Conservation (phyloP, 495 filamentous ascomycete genomes). For the Neurospora sp. region DNA sequence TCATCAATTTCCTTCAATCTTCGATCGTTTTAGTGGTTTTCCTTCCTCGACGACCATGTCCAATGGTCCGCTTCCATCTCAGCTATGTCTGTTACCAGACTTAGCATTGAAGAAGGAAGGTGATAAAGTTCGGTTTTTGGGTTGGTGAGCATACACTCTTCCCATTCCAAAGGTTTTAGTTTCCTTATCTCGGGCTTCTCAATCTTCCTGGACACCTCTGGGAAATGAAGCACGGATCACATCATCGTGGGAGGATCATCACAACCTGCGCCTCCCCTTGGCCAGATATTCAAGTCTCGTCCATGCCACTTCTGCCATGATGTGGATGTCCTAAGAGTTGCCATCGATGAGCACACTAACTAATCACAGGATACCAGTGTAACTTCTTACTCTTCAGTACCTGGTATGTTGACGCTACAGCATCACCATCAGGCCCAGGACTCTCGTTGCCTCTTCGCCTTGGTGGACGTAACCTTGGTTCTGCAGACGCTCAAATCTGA, state of each 20-base stretch:
- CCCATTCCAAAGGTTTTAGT: slow-evolving; percentile 17
- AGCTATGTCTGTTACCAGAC: slow-evolving; percentile 55
- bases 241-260: background rate
- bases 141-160: slow-evolving; percentile 55
- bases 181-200: background rate
- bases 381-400: slow-evolving; percentile 49
- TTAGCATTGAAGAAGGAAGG: slow-evolving; percentile 45
- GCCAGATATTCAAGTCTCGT: background rate
- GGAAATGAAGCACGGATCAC: background rate
- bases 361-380: slow-evolving; percentile 45
- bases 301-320: background rate
- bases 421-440: slow-evolving; percentile 50
- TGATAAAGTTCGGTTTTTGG: slow-evolving; percentile 80
- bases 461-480: slow-evolving; percentile 62
- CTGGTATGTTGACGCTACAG: slow-evolving; percentile 52
- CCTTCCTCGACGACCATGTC: slow-evolving; percentile 29
- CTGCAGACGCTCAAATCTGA: slow-evolving; percentile 53
- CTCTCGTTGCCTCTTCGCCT: slow-evolving; percentile 27
- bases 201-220: background rate
- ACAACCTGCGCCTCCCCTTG: background rate
- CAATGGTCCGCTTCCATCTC: slow-evolving; percentile 52
- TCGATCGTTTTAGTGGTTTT: background rate
- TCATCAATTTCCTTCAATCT: background rate
- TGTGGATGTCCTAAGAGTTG: background rate
- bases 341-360: background rate